These are phyloP conservation scores for Cordyceps javanica DNA, from an alignment of 2,329 filamentous ascomycete species.

Conservation along the genomic window DNA sequence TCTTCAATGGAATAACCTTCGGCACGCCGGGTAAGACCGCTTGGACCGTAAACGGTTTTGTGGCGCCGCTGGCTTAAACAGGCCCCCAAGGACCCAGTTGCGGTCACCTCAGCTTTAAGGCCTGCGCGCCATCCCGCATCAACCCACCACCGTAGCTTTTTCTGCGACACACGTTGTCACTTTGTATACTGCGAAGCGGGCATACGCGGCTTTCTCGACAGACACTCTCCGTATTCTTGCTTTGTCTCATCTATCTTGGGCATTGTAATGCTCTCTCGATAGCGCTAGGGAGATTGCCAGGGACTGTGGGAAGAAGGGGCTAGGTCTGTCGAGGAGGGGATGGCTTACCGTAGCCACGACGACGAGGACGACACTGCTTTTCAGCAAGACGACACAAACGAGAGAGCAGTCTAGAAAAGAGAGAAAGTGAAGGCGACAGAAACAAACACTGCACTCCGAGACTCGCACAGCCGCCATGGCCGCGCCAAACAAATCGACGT, in stretches of 20 bases:
- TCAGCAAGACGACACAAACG: neutral
- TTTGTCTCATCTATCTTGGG: neutral
- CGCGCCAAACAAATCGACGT: conserved; percentile 42
- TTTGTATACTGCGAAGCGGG: neutral
- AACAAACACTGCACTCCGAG: neutral
- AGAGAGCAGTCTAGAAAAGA: neutral
- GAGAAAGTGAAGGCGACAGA: neutral
- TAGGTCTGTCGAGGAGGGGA: neutral
- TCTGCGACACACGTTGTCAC: too few relatives aligned
- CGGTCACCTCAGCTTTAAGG: conserved; percentile 7
- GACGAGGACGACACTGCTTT: neutral
- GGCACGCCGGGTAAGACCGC: neutral
- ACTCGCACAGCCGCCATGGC: conserved; percentile 33
- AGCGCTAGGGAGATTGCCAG: neutral
- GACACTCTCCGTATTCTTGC: neutral
- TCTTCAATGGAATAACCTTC: too few relatives aligned
- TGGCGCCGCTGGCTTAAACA: neutral
- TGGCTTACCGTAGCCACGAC: conserved; percentile 4
- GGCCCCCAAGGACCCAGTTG: neutral
- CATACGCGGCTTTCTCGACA: neutral
- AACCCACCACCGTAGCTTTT: conserved; percentile 7
- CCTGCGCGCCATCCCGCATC: conserved; percentile 3
- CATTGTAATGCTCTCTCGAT: neutral
- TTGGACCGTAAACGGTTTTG: neutral
- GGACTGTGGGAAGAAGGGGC: neutral